phyloP scores from a whole-genome alignment of 495 filamentous ascomycete species.

The Hypomontagnella monticulosa region DNA sequence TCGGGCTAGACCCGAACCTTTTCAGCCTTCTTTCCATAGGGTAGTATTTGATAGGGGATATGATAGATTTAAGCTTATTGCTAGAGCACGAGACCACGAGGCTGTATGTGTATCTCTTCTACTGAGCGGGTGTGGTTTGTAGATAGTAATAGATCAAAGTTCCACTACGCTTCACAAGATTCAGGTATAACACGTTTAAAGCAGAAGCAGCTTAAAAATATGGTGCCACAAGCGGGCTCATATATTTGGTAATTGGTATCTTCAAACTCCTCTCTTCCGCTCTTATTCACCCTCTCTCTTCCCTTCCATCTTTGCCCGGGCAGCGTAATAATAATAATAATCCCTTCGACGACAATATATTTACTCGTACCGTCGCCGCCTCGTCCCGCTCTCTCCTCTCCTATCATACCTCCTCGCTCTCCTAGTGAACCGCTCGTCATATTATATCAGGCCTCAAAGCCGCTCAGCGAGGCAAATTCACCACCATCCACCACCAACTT shows the following conservation, averaged over 20 bases:
- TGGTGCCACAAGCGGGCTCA: slow-evolving; percentile 16
- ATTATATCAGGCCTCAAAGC: slow-evolving; percentile 22
- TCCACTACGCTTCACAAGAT: neutral
- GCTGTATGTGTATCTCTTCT: too few relatives aligned
- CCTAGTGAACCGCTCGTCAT: neutral
- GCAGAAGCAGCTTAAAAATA: neutral
- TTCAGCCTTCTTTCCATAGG: too few relatives aligned
- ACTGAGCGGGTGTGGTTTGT: too few relatives aligned
- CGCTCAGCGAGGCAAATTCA: slow-evolving; percentile 4
- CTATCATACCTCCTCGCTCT: neutral
- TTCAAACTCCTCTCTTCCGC: slow-evolving; percentile 20
- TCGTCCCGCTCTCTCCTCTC: neutral
- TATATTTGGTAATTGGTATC: slow-evolving; percentile 28
- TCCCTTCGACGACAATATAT: slow-evolving; percentile 5
- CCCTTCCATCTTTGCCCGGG: neutral
- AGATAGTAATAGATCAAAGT: too few relatives aligned
- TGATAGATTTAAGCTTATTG: too few relatives aligned
- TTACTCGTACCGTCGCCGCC: neutral
- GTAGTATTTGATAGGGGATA: too few relatives aligned
- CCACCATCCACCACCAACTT: slow-evolving; percentile 28
- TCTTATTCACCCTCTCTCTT: neutral
- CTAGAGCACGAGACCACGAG: too few relatives aligned
- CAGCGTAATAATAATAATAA: slow-evolving; percentile 11
- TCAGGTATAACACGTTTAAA: slow-evolving; percentile 9
- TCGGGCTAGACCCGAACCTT: too few relatives aligned